Percentiles rank a stretch among this genome's conserved stretches.
These are phyloP conservation scores for Friedmanniomyces simplex DNA, from an alignment of 495 filamentous ascomycete genomes.

Conservation along the genomic window DNA sequence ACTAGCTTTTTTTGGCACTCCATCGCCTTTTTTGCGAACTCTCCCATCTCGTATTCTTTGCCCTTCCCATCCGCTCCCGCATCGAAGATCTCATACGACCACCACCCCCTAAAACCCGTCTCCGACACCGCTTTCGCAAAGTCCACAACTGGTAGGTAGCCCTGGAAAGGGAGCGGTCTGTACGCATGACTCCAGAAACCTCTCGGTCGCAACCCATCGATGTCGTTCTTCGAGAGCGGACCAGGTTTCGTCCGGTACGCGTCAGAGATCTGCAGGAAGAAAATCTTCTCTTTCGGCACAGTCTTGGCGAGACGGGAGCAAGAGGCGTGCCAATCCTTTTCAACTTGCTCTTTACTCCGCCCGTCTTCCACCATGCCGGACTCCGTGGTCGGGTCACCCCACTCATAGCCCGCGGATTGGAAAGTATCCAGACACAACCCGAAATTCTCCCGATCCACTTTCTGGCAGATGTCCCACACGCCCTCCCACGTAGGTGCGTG, in stretches of 20 bases:
- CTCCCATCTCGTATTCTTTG: constrained; percentile 47
- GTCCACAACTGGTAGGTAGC: constrained; percentile 59
- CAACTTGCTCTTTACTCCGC: constrained; percentile 34
- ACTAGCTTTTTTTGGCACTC: constrained; percentile 45
- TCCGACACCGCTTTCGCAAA: constrained; percentile 55
- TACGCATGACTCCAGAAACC: constrained; percentile 64
- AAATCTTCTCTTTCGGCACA: constrained; percentile 62
- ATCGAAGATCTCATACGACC: constrained; percentile 72
- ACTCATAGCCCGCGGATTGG: constrained; percentile 67
- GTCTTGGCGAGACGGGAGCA: constrained; percentile 44
- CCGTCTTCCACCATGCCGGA: constrained; percentile 48
- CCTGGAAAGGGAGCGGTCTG: constrained; percentile 59
- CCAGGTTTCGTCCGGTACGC: constrained; percentile 50
- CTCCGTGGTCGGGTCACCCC: constrained; percentile 58
- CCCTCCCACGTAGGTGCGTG: constrained; percentile 57
- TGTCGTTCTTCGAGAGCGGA: constrained; percentile 41
- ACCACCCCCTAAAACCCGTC: constrained; percentile 64
- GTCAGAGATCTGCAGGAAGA: constrained; percentile 65
- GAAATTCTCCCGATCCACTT: constrained; percentile 52
- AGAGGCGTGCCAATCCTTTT: constrained; percentile 40
- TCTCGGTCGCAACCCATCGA: constrained; percentile 45
- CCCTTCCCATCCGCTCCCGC: constrained; percentile 47
- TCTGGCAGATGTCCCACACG: constrained; percentile 56
- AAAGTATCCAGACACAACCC: constrained; percentile 78
- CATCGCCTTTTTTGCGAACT: constrained; percentile 52